Percentiles rank a stretch among this genome's conserved stretches.
Conservation (phyloP, 441 rosid species). For the Brassica balearica region DNA sequence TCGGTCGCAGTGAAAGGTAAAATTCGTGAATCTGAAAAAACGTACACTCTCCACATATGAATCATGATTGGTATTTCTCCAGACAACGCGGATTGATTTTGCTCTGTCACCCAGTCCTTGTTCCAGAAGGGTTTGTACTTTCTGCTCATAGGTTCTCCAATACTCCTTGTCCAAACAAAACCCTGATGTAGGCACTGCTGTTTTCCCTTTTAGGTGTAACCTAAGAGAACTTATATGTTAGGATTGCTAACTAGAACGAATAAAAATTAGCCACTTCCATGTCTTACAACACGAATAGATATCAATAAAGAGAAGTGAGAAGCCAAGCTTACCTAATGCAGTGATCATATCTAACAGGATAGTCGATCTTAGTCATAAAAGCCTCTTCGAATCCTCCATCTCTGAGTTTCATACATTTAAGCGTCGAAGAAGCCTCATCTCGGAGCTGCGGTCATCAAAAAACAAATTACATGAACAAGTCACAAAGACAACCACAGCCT, state of each 20-base stretch:
- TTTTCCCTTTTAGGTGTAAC: conserved; percentile 67
- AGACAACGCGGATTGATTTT: conserved; percentile 73
- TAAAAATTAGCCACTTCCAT: conserved; percentile 19
- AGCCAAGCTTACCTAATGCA: conserved; percentile 64
- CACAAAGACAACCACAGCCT: conserved; percentile 15
- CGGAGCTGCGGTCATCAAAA: conserved; percentile 61
- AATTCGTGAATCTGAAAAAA: conserved; percentile 12
- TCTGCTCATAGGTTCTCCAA: conserved; percentile 88
- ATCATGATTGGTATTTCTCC: conserved; percentile 71
- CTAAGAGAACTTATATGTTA: conserved; percentile 46
- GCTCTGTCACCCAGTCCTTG: conserved; percentile 87
- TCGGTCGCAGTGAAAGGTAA: conserved; percentile 5
- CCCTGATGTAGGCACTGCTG: conserved; percentile 56
- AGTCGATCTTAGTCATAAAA: conserved; percentile 77
- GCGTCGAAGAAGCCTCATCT: conserved; percentile 75
- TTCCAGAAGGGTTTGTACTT: conserved; percentile 64
- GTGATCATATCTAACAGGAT: conserved; percentile 80
- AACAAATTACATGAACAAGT: conserved; percentile 25
- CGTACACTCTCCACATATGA: conserved; percentile 72
- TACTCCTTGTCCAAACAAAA: conserved; percentile 92
- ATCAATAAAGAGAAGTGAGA: conserved; percentile 28
- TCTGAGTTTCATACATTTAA: conserved; percentile 71
- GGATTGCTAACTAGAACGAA: conserved; percentile 16
- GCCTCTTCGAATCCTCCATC: conserved; percentile 85
- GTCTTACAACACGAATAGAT: not conserved